Base-by-base conservation (phyloP, 2,329 filamentous ascomycete genomes). In the Fusarium staphyleae region DNA sequence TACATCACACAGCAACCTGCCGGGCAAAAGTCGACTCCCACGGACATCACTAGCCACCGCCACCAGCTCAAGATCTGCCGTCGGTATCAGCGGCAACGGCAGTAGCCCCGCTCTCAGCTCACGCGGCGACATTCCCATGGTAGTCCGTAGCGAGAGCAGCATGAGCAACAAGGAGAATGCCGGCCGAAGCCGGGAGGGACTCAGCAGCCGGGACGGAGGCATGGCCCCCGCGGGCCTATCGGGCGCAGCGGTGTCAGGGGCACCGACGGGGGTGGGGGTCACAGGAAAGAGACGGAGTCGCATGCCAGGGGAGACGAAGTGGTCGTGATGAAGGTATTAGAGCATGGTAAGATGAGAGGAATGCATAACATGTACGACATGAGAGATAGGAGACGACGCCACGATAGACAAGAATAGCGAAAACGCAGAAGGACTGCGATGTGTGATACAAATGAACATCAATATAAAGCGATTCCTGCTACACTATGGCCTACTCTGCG, bases 121-220 rank as follows among this genome's bases (percentile, higher is more conserved):
- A 7, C 48, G 63, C 42, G 46, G 56, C 10, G 67, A 69, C 19
- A 57, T 69, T 1, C 67, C 71, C 16, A 69, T 72, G 64, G 69
- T 73, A 9, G 66, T 70, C 19, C 70, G 74, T 33, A 75, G 73
- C 49, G 72, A 77, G 22, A 76, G 75, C 67, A 72, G 69, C 45
- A 47, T 71, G 42, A 74, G 75, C 52, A 74, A 75, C 62, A 75
- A 75, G 64, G 73, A 77, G 59, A 75, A 75, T 49, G 55, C 63
- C 14, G 55, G 55, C n/a, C 62, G 66, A n/a, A 68, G 68, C 36
- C 63, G 60, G 5, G 56, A 67, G 11, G 65, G 64, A 6, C 55
- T 63, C 10, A 34, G 61, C n/a, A 66, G 64, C 40, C 54, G 63
- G 28, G 63, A 66, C 3, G 55, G 62, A 24, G 54, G 53, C 39